phyloP scores from a whole-genome alignment of 371 early-diverging fungal genomes.

The Rhizopus microsporus region DNA sequence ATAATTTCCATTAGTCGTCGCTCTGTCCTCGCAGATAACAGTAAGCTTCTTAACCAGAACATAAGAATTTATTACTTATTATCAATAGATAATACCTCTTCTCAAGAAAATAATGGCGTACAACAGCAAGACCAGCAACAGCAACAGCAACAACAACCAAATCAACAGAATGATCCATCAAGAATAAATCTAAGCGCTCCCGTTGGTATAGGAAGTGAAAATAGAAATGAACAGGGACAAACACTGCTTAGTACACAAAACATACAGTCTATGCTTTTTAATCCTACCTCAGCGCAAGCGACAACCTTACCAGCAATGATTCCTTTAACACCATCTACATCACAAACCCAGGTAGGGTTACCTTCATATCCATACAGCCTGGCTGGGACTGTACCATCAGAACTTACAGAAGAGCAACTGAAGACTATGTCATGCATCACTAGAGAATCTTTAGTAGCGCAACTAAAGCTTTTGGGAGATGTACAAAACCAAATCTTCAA shows the following conservation, averaged over 20 bases:
- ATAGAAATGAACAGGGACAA: neutral
- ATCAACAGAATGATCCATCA: conserved; percentile 7
- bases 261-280: neutral
- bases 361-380: conserved; percentile 17
- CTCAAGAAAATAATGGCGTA: conserved; percentile 20
- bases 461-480: conserved; percentile 57
- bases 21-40: conserved; percentile 42
- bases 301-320: conserved; percentile 32
- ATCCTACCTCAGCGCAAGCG: conserved; percentile 5
- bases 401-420: conserved; percentile 63
- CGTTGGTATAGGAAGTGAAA: neutral
- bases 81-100: conserved; percentile 3
- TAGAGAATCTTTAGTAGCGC: conserved; percentile 59
- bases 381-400: conserved; percentile 26
- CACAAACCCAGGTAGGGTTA: neutral
- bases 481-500: conserved; percentile 68
- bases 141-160: conserved; percentile 28
- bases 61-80: neutral
- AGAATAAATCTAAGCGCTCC: neutral
- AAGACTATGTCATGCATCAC: conserved; percentile 53
- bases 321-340: conserved; percentile 25
- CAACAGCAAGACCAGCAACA: conserved; percentile 22
- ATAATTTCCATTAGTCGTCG: conserved; percentile 43
- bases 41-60: neutral
- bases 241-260: neutral